Evolutionary conservation across 108 stramenopile genomes (phyloP).

Genomic region (Cyclostephanos tholiformis): DNA sequence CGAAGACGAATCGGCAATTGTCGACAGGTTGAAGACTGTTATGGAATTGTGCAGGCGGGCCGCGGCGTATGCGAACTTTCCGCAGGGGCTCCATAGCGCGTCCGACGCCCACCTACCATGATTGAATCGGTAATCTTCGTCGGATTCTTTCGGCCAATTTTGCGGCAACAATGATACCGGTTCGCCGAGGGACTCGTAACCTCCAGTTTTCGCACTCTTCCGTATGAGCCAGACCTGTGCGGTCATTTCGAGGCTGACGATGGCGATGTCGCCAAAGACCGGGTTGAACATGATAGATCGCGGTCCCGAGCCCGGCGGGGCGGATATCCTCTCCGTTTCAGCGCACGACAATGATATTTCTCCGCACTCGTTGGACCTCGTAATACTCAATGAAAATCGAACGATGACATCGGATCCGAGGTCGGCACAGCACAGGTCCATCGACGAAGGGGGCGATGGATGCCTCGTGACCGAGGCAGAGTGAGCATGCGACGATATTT

Average conservation of each 20-base stretch:
- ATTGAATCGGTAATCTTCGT: conserved; percentile 32
- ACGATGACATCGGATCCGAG: conserved; percentile 45
- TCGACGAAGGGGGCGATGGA: conserved; percentile 11
- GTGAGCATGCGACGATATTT: conserved; percentile 44
- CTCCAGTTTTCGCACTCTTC: conserved; percentile 26
- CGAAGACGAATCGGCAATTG: background rate
- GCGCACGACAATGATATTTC: conserved; percentile 2
- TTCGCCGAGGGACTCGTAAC: conserved; percentile 21
- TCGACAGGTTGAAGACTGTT: conserved; percentile 29
- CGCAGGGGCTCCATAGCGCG: conserved; percentile 49
- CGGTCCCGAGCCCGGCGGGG: conserved; percentile 50
- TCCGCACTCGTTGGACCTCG: background rate
- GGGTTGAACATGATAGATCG: conserved; percentile 52
- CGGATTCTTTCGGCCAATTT: conserved; percentile 26
- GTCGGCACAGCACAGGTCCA: conserved; percentile 40
- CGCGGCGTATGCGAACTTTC: conserved; percentile 48
- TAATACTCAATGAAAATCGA: conserved; percentile 25
- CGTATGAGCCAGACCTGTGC: conserved; percentile 45
- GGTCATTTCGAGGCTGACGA: conserved; percentile 51
- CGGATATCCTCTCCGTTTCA: conserved; percentile 38
- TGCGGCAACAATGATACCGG: conserved; percentile 45
- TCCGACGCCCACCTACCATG: conserved; percentile 48
- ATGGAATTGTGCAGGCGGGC: conserved; percentile 48
- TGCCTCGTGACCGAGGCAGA: conserved; percentile 17
- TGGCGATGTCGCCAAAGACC: conserved; percentile 27